These are phyloP conservation scores for Lactifluus echinatus DNA, from an alignment of 768 basidiomycete genomes.

Conservation along the genomic window DNA sequence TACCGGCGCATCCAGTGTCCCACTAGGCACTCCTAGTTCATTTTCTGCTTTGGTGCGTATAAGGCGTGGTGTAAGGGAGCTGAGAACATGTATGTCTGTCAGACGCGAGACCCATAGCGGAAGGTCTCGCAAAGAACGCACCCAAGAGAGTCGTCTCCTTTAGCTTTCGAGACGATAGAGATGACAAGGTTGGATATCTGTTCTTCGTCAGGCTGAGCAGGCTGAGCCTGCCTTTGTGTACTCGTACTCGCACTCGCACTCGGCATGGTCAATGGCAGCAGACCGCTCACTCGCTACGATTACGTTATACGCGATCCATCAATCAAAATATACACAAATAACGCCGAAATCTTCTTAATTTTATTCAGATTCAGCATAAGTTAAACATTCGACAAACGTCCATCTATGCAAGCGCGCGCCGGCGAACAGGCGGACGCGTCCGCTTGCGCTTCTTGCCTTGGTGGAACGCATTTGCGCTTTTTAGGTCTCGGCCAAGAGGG, in stretches of 20 bases:
- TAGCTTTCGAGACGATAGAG: conserved; percentile 6
- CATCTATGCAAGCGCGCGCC: conserved; percentile 37
- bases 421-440: conserved; percentile 54
- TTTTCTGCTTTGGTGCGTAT: conserved; percentile 8
- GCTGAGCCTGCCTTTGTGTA: not conserved
- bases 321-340: conserved; percentile 5
- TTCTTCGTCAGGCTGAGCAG: not conserved
- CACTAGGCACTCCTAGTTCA: not conserved
- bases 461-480: conserved; percentile 76
- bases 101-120: not conserved
- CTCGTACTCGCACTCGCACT: too few relatives aligned
- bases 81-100: not conserved
- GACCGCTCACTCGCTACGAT: too few relatives aligned
- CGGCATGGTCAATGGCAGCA: too few relatives aligned
- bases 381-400: not conserved
- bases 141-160: not conserved
- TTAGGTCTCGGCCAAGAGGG: conserved; percentile 79
- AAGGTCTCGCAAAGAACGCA: not conserved
- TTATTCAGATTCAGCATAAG: too few relatives aligned
- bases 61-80: conserved; percentile 14
- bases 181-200: not conserved
- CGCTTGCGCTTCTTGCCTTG: conserved; percentile 87
- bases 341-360: not conserved
- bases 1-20: not conserved
- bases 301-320: conserved; percentile 3